A percentile compares a stretch with the other conserved stretches of the same genome.
These are phyloP conservation scores for Vitis labrusca DNA, from an alignment of 164 flowering plant genomes.

Conservation along the genomic window DNA sequence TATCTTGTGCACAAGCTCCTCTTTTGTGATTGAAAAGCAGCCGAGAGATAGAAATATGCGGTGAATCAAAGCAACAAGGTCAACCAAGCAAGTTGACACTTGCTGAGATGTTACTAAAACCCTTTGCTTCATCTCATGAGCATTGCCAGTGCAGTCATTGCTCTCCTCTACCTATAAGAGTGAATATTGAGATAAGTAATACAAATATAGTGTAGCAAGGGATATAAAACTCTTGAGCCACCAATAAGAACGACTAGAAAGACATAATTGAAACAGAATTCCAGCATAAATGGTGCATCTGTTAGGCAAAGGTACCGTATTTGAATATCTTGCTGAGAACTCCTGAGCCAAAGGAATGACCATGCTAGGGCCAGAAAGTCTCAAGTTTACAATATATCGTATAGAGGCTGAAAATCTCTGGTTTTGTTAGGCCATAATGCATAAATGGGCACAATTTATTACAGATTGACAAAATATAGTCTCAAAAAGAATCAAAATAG, in stretches of 20 bases:
- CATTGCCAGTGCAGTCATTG: neutral
- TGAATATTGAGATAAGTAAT: neutral
- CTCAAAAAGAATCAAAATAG: too few species aligned
- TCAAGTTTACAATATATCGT: too few species aligned
- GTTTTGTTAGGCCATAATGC: too few species aligned
- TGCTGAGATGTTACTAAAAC: constrained; percentile 15
- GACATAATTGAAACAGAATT: neutral
- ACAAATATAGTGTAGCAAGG: neutral
- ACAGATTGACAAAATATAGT: too few species aligned
- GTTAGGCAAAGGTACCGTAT: too few species aligned
- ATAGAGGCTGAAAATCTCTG: too few species aligned
- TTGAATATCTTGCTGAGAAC: too few species aligned
- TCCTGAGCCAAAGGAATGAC: too few species aligned
- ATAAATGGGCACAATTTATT: too few species aligned
- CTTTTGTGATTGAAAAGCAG: constrained; percentile 52
- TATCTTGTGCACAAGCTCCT: constrained; percentile 75
- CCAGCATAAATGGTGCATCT: too few species aligned
- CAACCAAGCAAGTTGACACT: constrained; percentile 36
- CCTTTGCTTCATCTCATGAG: constrained; percentile 5
- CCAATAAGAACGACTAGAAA: neutral
- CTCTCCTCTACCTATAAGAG: constrained; percentile 18
- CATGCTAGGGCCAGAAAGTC: too few species aligned
- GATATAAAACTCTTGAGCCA: neutral
- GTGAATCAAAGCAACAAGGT: constrained; percentile 36
- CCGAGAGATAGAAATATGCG: constrained; percentile 44